phyloP scores from a whole-genome alignment of 805 yeast genomes.

The Lachancea sp. region DNA sequence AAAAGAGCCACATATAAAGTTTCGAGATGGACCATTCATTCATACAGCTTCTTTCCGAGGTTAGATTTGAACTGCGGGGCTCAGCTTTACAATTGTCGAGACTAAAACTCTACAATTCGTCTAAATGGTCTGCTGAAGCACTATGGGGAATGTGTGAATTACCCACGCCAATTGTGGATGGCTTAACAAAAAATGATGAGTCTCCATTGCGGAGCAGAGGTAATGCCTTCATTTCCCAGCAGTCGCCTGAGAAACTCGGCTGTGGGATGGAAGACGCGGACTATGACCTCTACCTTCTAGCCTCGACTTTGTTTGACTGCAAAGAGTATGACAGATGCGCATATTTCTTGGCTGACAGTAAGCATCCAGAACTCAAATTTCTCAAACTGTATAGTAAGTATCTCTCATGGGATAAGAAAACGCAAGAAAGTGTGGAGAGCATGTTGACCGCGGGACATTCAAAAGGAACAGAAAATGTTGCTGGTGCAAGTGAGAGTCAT shows the following conservation, averaged over 20 bases:
- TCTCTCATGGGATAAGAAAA: conserved; percentile 70
- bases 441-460: conserved; percentile 37
- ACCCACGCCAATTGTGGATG: conserved; percentile 3
- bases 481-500: conserved; percentile 8
- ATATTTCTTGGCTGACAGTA: conserved; percentile 45
- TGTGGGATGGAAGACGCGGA: conserved; percentile 27
- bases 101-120: conserved; percentile 57
- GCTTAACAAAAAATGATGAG: conserved; percentile 19
- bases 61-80: conserved; percentile 29
- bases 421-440: conserved; percentile 67
- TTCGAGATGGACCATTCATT: conserved; percentile 4
- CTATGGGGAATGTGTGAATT: conserved; percentile 46
- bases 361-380: conserved; percentile 46
- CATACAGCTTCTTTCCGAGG: conserved; percentile 9
- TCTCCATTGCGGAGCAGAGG: conserved; percentile 19
- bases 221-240: not conserved
- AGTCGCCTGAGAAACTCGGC: not conserved
- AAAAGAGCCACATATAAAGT: no score
- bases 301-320: conserved; percentile 68
- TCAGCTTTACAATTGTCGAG: conserved; percentile 44
- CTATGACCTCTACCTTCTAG: conserved; percentile 47
- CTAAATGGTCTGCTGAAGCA: conserved; percentile 86
- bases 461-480: conserved; percentile 10
- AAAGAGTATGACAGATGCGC: conserved; percentile 82
- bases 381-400: conserved; percentile 62